These are phyloP conservation scores for Tilletia horrida DNA, from an alignment of 1,284 basidiomycete genomes.

Conservation along the genomic window DNA sequence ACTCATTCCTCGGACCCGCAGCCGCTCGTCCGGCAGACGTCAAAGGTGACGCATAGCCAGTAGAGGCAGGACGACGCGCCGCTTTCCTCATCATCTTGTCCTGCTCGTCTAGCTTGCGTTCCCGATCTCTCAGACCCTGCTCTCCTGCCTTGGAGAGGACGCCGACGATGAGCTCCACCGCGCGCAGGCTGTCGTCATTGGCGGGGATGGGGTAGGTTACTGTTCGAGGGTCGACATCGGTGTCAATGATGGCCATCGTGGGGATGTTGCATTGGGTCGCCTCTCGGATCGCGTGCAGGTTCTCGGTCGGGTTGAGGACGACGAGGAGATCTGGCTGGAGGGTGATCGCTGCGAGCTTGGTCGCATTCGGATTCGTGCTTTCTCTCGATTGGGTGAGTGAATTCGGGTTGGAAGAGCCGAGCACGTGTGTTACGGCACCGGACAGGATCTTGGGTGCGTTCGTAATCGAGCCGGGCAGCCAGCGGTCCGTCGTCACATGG, in stretches of 20 bases:
- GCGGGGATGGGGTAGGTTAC: conserved; percentile 98
- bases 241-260: conserved; percentile 73
- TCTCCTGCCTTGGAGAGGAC: conserved; percentile 83
- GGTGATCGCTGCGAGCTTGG: conserved; percentile 61
- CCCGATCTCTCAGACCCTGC: conserved; percentile 42
- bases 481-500: conserved; percentile 76
- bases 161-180: conserved; percentile 84
- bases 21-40: neutral
- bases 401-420: conserved; percentile 11
- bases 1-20: conserved; percentile 5
- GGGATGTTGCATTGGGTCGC: conserved; percentile 56
- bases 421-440: conserved; percentile 40
- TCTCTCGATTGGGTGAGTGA: neutral
- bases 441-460: conserved; percentile 69
- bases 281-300: conserved; percentile 61
- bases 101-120: conserved; percentile 36
- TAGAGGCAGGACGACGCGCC: neutral
- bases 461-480: conserved; percentile 90
- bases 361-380: conserved; percentile 13
- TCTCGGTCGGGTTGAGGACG: conserved; percentile 80
- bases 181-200: conserved; percentile 89
- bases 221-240: conserved; percentile 88
- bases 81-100: conserved; percentile 30
- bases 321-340: conserved; percentile 81
- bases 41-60: neutral